These are phyloP conservation scores for Metschnikowia dekortorum DNA, from an alignment of 805 yeast genomes.

Conservation along the genomic window DNA sequence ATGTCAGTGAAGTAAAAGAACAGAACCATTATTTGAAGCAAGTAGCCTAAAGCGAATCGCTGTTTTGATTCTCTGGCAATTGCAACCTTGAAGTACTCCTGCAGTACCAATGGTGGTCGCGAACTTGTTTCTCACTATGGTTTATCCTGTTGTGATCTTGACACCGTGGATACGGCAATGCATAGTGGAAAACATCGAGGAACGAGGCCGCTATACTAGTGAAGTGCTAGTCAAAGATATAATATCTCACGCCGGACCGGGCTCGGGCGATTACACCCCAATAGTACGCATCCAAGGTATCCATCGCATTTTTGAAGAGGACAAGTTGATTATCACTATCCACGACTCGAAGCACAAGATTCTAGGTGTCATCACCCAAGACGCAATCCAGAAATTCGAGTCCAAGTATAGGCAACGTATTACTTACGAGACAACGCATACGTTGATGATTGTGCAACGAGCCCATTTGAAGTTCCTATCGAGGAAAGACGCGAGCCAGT, in stretches of 20 bases:
- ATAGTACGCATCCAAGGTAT: constrained; percentile 27
- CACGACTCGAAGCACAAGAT: constrained; percentile 31
- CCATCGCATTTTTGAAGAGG: constrained; percentile 18
- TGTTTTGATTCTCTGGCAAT: too few species aligned
- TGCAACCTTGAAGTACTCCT: background rate
- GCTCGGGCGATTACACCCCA: constrained; percentile 17
- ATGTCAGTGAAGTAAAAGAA: too few species aligned
- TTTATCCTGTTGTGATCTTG: constrained; percentile 13
- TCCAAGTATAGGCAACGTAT: constrained; percentile 27
- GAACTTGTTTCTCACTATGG: constrained; percentile 5
- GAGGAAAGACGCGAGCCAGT: background rate
- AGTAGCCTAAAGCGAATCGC: too few species aligned
- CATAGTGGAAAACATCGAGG: constrained; percentile 4
- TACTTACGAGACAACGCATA: constrained; percentile 27
- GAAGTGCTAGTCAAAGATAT: constrained; percentile 15
- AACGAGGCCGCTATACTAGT: constrained; percentile 2
- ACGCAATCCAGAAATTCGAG: constrained; percentile 29
- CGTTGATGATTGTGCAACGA: constrained; percentile 23
- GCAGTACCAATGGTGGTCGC: background rate
- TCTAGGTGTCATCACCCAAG: constrained; percentile 26
- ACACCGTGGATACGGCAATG: constrained; percentile 14
- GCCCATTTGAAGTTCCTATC: constrained; percentile 26
- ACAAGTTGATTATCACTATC: constrained; percentile 27
- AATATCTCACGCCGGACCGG: constrained; percentile 8
- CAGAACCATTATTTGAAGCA: too few species aligned